Evolutionary conservation across 225 moss, liverwort and hornwort genomes (phyloP).

Genomic region (Rhytidiadelphus loreus): DNA sequence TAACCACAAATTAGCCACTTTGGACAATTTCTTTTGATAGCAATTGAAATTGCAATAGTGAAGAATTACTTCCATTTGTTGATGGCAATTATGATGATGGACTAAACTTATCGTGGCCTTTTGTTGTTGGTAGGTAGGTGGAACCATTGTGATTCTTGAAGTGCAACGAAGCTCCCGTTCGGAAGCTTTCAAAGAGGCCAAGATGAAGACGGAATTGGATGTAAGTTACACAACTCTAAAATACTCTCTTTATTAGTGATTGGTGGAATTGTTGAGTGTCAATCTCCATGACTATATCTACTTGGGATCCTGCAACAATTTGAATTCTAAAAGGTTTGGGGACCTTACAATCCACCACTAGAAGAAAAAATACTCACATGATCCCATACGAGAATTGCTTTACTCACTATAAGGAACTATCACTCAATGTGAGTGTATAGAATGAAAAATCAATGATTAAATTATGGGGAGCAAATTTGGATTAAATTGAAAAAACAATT

Average conservation of each 20-base stretch:
- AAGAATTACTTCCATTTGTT: not conserved
- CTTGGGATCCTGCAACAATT: not conserved
- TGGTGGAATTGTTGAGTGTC: not conserved
- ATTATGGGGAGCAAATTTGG: not conserved
- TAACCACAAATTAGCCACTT: too few species aligned
- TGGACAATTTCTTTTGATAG: not conserved
- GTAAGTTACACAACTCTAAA: not conserved
- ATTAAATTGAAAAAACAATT: not conserved
- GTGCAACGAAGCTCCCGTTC: slow-evolving; percentile 22
- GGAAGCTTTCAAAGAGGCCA: slow-evolving; percentile 26
- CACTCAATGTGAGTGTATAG: not conserved
- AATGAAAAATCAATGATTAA: not conserved
- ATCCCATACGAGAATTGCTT: not conserved
- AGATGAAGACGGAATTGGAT: slow-evolving; percentile 19
- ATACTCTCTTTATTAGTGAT: not conserved
- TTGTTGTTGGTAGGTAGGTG: slow-evolving; percentile 14
- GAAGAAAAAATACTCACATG: not conserved
- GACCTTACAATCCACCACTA: not conserved
- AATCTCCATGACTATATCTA: not conserved
- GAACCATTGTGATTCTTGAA: slow-evolving; percentile 45
- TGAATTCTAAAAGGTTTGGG: not conserved
- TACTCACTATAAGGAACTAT: not conserved
- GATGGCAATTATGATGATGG: not conserved
- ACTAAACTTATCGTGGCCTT: not conserved
- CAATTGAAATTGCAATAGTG: not conserved